Conservation (phyloP, 768 basidiomycete genomes). For the Agrocybe praecox region DNA sequence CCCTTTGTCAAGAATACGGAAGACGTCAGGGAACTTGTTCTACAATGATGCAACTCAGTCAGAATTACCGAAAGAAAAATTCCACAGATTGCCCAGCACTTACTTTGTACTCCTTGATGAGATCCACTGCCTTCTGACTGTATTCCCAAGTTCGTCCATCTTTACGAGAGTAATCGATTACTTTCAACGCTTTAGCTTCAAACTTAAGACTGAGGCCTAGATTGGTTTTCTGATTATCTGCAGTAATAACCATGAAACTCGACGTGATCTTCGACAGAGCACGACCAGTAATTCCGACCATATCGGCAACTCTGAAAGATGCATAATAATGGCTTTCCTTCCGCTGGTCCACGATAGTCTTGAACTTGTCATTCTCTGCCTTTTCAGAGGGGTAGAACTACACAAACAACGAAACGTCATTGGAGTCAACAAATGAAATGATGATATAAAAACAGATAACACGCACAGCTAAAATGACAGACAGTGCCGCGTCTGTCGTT, state of each 20-base stretch:
- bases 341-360: slow-evolving; percentile 58
- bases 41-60: slow-evolving; percentile 28
- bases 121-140: slow-evolving; percentile 80
- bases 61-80: background rate
- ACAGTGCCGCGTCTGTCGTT: slow-evolving; percentile 69
- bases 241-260: slow-evolving; percentile 84
- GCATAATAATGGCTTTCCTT: slow-evolving; percentile 67
- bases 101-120: slow-evolving; percentile 86
- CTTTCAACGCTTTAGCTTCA: slow-evolving; percentile 91
- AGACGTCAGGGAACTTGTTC: slow-evolving; percentile 85
- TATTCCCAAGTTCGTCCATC: slow-evolving; percentile 90
- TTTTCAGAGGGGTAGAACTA: slow-evolving; percentile 90
- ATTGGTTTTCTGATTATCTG: slow-evolving; percentile 82
- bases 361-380: slow-evolving; percentile 79
- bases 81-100: background rate
- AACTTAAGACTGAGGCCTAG: slow-evolving; percentile 95
- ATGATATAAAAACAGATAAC: background rate
- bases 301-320: slow-evolving; percentile 76
- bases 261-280: slow-evolving; percentile 91
- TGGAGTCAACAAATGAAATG: background rate
- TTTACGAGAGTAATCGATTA: slow-evolving; percentile 89
- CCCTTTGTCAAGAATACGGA: slow-evolving; percentile 65
- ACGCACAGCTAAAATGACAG: slow-evolving; percentile 85
- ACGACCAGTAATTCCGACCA: slow-evolving; percentile 73
- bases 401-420: background rate